Evolutionary conservation across 345 rosid species (phyloP), one percentile per base, ranked within the genome.

Genomic region (Iberis pinnata): DNA sequence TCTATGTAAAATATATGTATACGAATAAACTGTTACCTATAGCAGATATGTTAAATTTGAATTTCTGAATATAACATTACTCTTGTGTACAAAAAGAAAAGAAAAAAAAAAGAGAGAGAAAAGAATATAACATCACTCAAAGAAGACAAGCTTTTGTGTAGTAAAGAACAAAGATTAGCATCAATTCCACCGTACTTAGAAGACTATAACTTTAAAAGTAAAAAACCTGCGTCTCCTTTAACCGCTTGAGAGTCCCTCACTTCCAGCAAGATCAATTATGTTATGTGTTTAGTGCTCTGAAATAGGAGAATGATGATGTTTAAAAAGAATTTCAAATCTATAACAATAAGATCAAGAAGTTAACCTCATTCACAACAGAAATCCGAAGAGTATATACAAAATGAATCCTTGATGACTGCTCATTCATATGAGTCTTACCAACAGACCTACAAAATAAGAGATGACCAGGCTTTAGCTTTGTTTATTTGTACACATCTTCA

Each of bases 221-320:
- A 12, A 4, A 17, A 44, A 89, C 98, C 94, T 87, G 93, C 18
- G 98, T 92, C 80, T 92, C 98, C 72, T 85, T 88, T 38, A 88
- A 61, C 50, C 98, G 73, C 2, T 83, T 11, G 95, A 92, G 9
- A 92, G 79, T 11, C 98, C 74, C 75, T 92, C 98, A 48, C 98
- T 92, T 43, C 98, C 98, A 49, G 98, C 98, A 17, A 92, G 83
- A 67, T 92, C 98, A 36, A 92, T 92, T 4, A 92, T 75, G 58
- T 92, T 92, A 12, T 88, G 61, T 92, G 97, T 47, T 83, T 90
- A 26, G 97, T 92, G 60, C 70, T 75, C 97, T 92, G 53, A 59
- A 40, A 67, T 29, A 52, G 39, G 43, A 53, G 20, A 12, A 43
- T 27, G 60, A 53, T 52, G 63, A 18, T 15, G 43, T 1, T 64